These are phyloP conservation scores for Epichloe festucae DNA, from an alignment of 2,329 filamentous ascomycete genomes.

Conservation along the genomic window DNA sequence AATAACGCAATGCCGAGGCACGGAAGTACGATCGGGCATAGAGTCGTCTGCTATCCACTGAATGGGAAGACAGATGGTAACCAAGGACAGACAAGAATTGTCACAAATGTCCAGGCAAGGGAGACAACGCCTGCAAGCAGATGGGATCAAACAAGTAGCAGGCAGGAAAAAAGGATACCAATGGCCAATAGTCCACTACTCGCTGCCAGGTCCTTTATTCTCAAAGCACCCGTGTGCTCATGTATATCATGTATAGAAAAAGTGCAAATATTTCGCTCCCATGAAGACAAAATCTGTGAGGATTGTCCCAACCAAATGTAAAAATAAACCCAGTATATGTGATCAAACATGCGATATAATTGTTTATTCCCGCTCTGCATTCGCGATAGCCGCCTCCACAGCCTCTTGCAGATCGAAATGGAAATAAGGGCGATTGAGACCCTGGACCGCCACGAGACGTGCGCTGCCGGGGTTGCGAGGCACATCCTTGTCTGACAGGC, in stretches of 20 bases:
- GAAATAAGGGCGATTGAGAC: constrained; percentile 38
- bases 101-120: too few relatives aligned
- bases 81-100: too few relatives aligned
- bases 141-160: too few relatives aligned
- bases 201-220: neutral
- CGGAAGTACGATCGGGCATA: too few relatives aligned
- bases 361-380: constrained; percentile 16
- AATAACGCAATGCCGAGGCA: too few relatives aligned
- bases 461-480: constrained; percentile 16
- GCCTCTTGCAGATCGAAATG: constrained; percentile 38
- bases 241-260: too few relatives aligned
- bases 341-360: neutral
- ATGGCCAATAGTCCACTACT: neutral
- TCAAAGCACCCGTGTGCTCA: neutral
- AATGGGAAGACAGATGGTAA: too few relatives aligned
- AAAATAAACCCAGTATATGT: neutral
- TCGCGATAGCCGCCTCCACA: constrained; percentile 29
- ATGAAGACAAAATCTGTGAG: neutral
- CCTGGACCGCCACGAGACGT: constrained; percentile 26
- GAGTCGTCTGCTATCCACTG: too few relatives aligned
- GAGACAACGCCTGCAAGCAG: too few relatives aligned
- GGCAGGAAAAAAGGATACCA: neutral
- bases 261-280: neutral
- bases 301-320: neutral
- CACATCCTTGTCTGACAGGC: constrained; percentile 16